These are phyloP conservation scores for Omphalea diandra DNA, from an alignment of 441 rosid genomes.

Conservation along the genomic window DNA sequence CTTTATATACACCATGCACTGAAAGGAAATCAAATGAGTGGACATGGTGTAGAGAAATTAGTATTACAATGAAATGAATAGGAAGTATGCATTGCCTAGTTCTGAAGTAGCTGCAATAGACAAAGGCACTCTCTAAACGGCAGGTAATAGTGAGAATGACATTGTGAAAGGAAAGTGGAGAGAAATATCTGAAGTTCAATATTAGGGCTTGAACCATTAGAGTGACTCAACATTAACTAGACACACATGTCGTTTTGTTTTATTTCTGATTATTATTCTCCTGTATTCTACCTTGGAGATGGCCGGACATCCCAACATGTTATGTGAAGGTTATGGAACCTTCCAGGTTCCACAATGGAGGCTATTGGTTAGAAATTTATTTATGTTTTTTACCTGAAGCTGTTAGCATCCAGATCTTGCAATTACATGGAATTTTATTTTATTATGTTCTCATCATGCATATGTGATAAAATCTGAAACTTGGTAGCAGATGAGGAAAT, in stretches of 20 bases:
- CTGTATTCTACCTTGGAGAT: neutral
- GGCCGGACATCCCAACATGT: neutral
- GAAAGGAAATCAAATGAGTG: neutral
- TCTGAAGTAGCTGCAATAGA: neutral
- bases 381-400: neutral
- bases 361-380: neutral
- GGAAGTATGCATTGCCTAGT: neutral
- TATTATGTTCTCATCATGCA: neutral
- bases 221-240: neutral
- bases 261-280: neutral
- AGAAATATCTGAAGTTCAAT: neutral
- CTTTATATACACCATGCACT: neutral
- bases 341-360: neutral
- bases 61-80: slow-evolving; percentile 2
- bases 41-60: neutral
- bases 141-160: neutral
- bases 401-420: slow-evolving; percentile 9
- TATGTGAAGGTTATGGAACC: neutral
- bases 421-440: neutral
- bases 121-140: neutral
- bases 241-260: neutral
- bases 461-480: slow-evolving; percentile 12
- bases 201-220: neutral
- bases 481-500: slow-evolving; percentile 59
- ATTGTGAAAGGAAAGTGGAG: neutral